Evolutionary conservation across 306 rosid genomes (phyloP).

Genomic region (Cicer yamashitae): DNA sequence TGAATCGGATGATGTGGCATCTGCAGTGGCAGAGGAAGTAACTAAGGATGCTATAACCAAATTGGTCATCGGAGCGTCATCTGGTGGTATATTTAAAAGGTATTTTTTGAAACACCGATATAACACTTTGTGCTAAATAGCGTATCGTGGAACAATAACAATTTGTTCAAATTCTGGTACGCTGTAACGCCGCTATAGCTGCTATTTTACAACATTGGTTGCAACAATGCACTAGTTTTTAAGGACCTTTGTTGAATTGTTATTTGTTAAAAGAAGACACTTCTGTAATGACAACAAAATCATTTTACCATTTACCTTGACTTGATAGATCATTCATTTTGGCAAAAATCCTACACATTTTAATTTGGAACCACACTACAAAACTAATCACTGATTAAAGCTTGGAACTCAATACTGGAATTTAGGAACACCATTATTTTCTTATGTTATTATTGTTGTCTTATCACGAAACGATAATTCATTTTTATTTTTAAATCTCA

Average conservation of each 20-base stretch:
- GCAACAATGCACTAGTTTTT: neutral
- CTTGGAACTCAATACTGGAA: too few species aligned
- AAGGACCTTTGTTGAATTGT: conserved; percentile 2
- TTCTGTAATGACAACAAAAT: conserved; percentile 15
- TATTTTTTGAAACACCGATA: conserved; percentile 40
- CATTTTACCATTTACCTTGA: conserved; percentile 12
- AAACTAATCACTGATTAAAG: neutral
- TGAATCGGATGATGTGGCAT: conserved; percentile 81
- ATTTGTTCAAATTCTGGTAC: too few species aligned
- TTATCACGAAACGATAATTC: neutral
- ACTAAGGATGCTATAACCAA: conserved; percentile 59
- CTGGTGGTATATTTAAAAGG: conserved; percentile 78
- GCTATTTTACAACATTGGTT: neutral
- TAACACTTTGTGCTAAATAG: too few species aligned
- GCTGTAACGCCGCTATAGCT: too few species aligned
- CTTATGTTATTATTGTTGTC: neutral
- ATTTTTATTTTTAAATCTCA: neutral
- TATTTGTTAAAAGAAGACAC: conserved; percentile 3
- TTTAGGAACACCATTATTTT: neutral
- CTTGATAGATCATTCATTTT: neutral
- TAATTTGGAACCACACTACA: neutral
- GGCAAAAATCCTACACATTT: neutral
- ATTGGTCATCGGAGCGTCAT: conserved; percentile 86
- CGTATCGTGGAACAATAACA: too few species aligned
- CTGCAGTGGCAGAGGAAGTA: conserved; percentile 76